Base-by-base conservation (phyloP, 2,329 filamentous ascomycete species). In the Paracorniculantispora psalliotae region DNA sequence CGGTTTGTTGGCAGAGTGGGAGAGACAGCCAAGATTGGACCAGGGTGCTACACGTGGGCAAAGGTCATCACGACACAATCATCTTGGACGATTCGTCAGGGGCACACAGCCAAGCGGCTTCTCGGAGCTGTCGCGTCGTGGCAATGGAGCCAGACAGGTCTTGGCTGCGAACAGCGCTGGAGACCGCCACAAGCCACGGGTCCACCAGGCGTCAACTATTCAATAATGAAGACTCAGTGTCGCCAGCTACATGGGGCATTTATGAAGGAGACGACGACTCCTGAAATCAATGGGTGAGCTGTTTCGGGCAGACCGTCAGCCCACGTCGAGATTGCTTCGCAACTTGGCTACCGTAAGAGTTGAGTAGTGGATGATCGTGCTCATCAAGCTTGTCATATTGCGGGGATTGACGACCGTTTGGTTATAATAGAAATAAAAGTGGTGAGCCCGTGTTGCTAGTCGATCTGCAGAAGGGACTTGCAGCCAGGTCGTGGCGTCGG, bases 21-120 rank as follows among this genome's bases (percentile, higher is more conserved):
- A 33, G 37, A 26, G 51, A 25, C 26, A 44, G 39, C 25, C 30
- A 43, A 53, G n/a, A 30, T 30, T 10, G 12, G 37, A 44, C 51
- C 26, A 17, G 51, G 51, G 44, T 54, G 51, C 26, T 17, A 33
- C 51, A 54, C 51, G 51, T 54, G 51, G 51, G 7, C 51, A 37
- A 21, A 43, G 25, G 51, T 54, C 51, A 25, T 26, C 13, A 44
- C 37, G 26, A 49, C 17, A 49, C 46, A 53, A n/a, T 53, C 25
- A 33, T 37, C 48, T 33, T 37, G 13, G 39, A 54, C 39, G 37
- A 54, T 54, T 54, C 51, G 25, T 44, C 39, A 54, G 51, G 39
- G 51, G 19, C 37, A 23, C n/a, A 30, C 30, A 23, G 28, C 28
- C 30, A 37, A 13, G n/a, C n/a, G 2, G n/a, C 3, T 10, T 25